phyloP scores from a whole-genome alignment of 148 eudicot genomes.

The Selenicereus undatus region DNA sequence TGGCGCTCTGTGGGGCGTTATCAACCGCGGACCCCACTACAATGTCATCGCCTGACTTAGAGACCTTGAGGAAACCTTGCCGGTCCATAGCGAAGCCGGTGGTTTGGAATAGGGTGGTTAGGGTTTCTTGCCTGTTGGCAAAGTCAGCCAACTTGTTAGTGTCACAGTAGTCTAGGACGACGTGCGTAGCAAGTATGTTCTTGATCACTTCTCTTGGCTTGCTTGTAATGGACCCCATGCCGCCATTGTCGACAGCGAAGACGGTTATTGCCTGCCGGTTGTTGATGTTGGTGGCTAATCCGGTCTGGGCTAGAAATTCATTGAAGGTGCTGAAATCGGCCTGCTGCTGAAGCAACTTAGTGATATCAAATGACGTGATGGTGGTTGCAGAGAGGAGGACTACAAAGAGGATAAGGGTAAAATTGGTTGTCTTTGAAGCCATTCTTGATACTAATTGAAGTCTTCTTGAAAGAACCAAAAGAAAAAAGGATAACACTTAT shows the following conservation, averaged over 20 bases:
- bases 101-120: not conserved
- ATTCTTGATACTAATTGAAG: not conserved
- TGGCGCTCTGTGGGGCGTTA: not conserved
- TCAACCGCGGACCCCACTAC: not conserved
- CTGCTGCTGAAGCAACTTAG: not conserved
- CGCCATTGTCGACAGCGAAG: not conserved
- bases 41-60: not conserved
- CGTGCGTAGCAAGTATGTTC: slow-evolving; percentile 1
- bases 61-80: slow-evolving; percentile 1
- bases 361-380: not conserved
- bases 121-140: not conserved
- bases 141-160: not conserved
- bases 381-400: not conserved
- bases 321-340: not conserved
- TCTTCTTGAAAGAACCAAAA: not conserved
- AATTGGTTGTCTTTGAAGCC: not conserved
- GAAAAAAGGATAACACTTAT: too few species aligned
- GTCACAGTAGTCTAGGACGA: not conserved
- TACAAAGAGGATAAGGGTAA: not conserved
- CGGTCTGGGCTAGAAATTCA: not conserved
- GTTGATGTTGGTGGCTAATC: not conserved
- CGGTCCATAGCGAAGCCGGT: not conserved
- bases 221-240: not conserved
- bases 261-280: not conserved
- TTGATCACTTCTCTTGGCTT: not conserved